Base-by-base conservation (phyloP, 768 basidiomycete genomes). In the Daedalea quercina region DNA sequence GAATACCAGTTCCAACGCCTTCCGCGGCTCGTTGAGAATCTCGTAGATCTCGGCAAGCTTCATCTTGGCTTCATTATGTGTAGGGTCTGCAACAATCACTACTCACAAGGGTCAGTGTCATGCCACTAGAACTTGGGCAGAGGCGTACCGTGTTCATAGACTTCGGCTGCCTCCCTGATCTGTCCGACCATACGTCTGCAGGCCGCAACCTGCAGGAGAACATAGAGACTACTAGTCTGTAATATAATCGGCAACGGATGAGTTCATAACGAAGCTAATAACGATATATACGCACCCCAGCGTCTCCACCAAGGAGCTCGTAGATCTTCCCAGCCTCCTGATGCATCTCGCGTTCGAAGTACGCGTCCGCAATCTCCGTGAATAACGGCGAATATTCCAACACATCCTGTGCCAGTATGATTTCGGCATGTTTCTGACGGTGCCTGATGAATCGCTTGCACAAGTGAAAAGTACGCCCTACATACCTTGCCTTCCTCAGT, bases 41-140 rank as follows among this genome's bases (percentile, higher is more conserved):
- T 99, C 95, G 57, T 92, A 90, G 13, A 94, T 81, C 57, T 90
- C 90, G 0, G 94, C 95, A 0, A 97, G 76, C 56, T 90, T 87
- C 79, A 94, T 84, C 67, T 92, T 93, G 24, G 85, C 86, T 25
- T 94, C 89, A 60, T 83, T 81, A 58, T 90, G 79, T 0, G 76
- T 75, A 0, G 90, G 85, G 64, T 94, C 88, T 1, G 80, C 80
- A 3, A 77, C 73, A 17, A 87, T 74, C 26, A 94, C 94, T 95
- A 58, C 6, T 44, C 3, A 23, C 34, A 33, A 31, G 9, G 4
- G 22, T 47, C 8, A 20, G 31, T 8, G 49, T 17, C 47, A 31
- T 24, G 24, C n/a, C 4, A 31, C 7, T 20, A 3, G 1, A 35
- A 15, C 6, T 26, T 9, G 8, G 1, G 28, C 43, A 40, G n/a